Conservation (phyloP, 108 stramenopile species). For the Craspedostauros australis region DNA sequence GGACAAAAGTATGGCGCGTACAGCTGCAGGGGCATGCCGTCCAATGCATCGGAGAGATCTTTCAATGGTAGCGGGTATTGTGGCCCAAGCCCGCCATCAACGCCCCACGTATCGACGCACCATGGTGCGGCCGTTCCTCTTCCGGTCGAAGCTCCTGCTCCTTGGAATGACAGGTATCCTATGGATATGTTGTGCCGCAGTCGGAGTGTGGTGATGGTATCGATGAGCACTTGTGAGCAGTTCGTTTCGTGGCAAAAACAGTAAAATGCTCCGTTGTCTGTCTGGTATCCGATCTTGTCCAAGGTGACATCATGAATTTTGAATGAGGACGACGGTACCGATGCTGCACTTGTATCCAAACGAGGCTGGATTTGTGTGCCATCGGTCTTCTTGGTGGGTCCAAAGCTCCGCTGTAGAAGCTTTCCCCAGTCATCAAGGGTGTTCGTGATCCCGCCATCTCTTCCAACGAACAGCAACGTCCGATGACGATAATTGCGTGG, state of each 20-base stretch:
- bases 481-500: slow-evolving; percentile 10
- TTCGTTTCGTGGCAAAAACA: slow-evolving; percentile 31
- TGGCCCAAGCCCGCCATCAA: slow-evolving; percentile 22
- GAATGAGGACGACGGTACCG: background rate
- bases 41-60: slow-evolving; percentile 9
- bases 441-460: slow-evolving; percentile 13
- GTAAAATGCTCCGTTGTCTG: slow-evolving; percentile 39
- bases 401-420: slow-evolving; percentile 5
- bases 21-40: slow-evolving; percentile 28
- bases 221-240: slow-evolving; percentile 12
- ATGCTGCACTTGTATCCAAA: background rate
- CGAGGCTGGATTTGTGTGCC: background rate
- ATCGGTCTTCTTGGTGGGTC: background rate
- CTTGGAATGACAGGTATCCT: slow-evolving; percentile 40
- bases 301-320: slow-evolving; percentile 26
- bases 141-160: slow-evolving; percentile 30
- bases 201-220: background rate
- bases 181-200: slow-evolving; percentile 7
- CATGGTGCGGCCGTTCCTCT: slow-evolving; percentile 30
- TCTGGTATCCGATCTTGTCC: slow-evolving; percentile 34
- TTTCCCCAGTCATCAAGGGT: slow-evolving; percentile 30
- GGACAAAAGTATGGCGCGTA: slow-evolving; percentile 43
- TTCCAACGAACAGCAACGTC: slow-evolving; percentile 6
- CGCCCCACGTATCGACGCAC: slow-evolving; percentile 33
- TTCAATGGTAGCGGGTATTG: slow-evolving; percentile 20